Percentiles rank a stretch among this genome's conserved stretches.
Evolutionary conservation across 768 basidiomycete genomes (phyloP).

Genomic region (Kwoniella bestiolae): DNA sequence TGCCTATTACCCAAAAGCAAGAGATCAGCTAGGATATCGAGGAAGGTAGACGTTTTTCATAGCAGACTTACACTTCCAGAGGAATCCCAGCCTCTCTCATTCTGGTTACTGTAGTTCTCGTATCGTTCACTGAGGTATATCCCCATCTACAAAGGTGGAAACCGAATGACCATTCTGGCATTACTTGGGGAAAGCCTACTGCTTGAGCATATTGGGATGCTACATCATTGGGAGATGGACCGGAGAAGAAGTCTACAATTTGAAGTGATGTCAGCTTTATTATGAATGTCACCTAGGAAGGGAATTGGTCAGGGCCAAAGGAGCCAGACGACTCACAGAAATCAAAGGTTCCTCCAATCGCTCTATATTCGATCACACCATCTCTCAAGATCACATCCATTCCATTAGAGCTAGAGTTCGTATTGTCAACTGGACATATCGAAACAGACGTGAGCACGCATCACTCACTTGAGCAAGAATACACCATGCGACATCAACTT

Average conservation of each 20-base stretch:
- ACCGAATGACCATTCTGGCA: slow-evolving; percentile 76
- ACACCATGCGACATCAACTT: slow-evolving; percentile 73
- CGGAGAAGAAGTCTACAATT: slow-evolving; percentile 65
- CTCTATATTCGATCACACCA: slow-evolving; percentile 66
- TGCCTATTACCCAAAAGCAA: slow-evolving; percentile 11
- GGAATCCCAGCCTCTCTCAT: slow-evolving; percentile 75
- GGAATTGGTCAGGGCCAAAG: too few species aligned
- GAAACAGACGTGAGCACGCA: too few species aligned
- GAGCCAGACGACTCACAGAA: slow-evolving; percentile 60
- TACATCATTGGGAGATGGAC: slow-evolving; percentile 60
- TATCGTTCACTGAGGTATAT: slow-evolving; percentile 65
- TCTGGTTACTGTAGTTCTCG: slow-evolving; percentile 63
- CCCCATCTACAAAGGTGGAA: slow-evolving; percentile 73
- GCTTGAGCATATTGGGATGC: slow-evolving; percentile 72
- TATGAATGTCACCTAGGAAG: too few species aligned
- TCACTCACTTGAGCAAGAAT: slow-evolving; percentile 65
- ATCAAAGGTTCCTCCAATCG: slow-evolving; percentile 75
- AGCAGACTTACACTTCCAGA: slow-evolving; percentile 64
- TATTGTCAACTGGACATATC: not conserved
- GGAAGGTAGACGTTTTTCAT: not conserved
- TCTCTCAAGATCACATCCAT: slow-evolving; percentile 69
- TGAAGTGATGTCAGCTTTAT: too few species aligned
- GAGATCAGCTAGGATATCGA: not conserved
- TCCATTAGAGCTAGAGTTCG: slow-evolving; percentile 61
- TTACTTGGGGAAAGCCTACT: slow-evolving; percentile 72